A percentile compares a stretch with the other conserved stretches of the same genome.
Evolutionary conservation across 192 early-diverging fungal genomes (phyloP).

Genomic region (Coemansia umbellata): DNA sequence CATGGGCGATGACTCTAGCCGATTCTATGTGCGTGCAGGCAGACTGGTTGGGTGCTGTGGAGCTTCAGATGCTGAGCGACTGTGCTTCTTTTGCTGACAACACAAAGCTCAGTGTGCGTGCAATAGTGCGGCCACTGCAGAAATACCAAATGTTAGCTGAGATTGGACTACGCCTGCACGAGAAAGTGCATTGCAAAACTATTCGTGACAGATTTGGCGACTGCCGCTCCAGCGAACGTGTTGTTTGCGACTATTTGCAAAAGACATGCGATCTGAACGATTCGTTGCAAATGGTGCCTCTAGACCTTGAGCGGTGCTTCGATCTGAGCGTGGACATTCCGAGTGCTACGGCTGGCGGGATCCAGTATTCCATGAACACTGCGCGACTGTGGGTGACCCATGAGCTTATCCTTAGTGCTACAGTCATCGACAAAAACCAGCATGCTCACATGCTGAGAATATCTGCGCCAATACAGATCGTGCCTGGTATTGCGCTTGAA

Average conservation of each 20-base stretch:
- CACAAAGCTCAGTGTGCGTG: constrained; percentile 12
- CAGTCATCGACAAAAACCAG: constrained; percentile 21
- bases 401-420: constrained; percentile 37
- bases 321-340: constrained; percentile 25
- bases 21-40: constrained; percentile 28
- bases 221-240: constrained; percentile 1
- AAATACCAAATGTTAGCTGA: constrained; percentile 30
- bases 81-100: constrained; percentile 22
- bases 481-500: constrained; percentile 16
- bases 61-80: constrained; percentile 31
- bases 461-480: constrained; percentile 17
- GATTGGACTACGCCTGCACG: constrained; percentile 26
- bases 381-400: constrained; percentile 20
- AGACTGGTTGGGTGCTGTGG: constrained; percentile 41
- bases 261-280: constrained; percentile 1
- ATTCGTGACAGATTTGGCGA: constrained; percentile 24
- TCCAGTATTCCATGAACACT: constrained; percentile 39
- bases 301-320: constrained; percentile 24
- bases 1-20: constrained; percentile 5
- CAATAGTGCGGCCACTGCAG: constrained; percentile 32
- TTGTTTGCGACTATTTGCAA: constrained; percentile 7
- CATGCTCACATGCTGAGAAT: constrained; percentile 27
- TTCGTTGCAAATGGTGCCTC: constrained; percentile 3
- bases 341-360: constrained; percentile 11
- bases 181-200: constrained; percentile 18